Evolutionary conservation across 2,329 filamentous ascomycete genomes (phyloP).

Genomic region (Arthrobotrys sinensis): DNA sequence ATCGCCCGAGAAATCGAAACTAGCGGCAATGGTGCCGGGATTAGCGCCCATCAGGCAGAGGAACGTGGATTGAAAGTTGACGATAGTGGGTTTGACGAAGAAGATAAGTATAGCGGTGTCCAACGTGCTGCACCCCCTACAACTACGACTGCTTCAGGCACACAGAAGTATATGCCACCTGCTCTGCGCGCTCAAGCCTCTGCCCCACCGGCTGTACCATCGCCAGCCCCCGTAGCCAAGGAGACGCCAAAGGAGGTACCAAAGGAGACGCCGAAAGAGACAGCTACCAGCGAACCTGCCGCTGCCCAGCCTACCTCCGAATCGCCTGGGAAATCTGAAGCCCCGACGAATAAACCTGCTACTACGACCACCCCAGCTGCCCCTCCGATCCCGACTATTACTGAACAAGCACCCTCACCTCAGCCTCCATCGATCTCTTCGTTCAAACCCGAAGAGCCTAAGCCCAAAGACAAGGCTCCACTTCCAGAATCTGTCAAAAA

Average conservation of each 20-base stretch:
- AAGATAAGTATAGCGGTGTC: slow-evolving; percentile 95
- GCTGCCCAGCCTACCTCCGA: slow-evolving; percentile 21
- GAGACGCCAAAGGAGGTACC: slow-evolving; percentile 34
- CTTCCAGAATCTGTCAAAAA: slow-evolving; percentile 64
- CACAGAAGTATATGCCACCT: slow-evolving; percentile 89
- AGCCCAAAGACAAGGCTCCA: slow-evolving; percentile 67
- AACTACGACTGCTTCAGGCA: slow-evolving; percentile 71
- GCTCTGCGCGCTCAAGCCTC: slow-evolving; percentile 79
- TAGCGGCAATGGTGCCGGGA: slow-evolving; percentile 72
- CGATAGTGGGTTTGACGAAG: slow-evolving; percentile 82
- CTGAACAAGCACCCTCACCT: slow-evolving; percentile 56
- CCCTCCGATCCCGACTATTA: slow-evolving; percentile 56
- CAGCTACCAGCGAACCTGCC: slow-evolving; percentile 5
- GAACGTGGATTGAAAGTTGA: slow-evolving; percentile 82
- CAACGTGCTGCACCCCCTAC: slow-evolving; percentile 72
- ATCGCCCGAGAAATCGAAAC: slow-evolving; percentile 90
- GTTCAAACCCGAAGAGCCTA: slow-evolving; percentile 60
- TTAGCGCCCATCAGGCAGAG: slow-evolving; percentile 88
- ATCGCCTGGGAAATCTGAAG: slow-evolving; percentile 66
- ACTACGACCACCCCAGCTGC: slow-evolving; percentile 8
- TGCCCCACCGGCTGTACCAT: slow-evolving; percentile 65
- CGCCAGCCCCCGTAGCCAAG: slow-evolving; percentile 62
- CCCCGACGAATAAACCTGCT: slow-evolving; percentile 66
- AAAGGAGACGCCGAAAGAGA: slow-evolving; percentile 47
- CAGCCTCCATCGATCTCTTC: slow-evolving; percentile 57